Base-by-base conservation (phyloP, 805 yeast genomes). In the Jamesozyma gamospora region DNA sequence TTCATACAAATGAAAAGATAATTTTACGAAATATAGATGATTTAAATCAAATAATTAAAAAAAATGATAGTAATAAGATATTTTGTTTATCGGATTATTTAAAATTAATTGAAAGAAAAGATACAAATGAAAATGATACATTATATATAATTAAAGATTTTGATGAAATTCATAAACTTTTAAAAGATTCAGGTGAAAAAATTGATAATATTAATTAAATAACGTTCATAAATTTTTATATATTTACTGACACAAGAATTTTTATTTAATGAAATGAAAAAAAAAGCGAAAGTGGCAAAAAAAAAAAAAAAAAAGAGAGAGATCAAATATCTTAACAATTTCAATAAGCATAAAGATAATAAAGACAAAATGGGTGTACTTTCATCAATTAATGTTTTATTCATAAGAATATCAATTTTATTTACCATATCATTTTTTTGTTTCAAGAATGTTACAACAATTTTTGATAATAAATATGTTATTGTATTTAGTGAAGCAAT, bases 401-500 rank as follows among this genome's bases (percentile, higher is more conserved):
- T 72, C 42, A 40, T 65, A 24, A 69, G 82, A 46, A 65, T 70
- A 12, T 62, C 67, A 9, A 64, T 69, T 30, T 63, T 75, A 24
- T 52, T 69, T 15, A 55, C 67, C 6, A 44, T 71, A 2, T 55
- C 79, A 1, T 75, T 67, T 51, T 61, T 62, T 40, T 55, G 75
- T 30, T 55, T 70, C 39, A 74, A 69, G 43, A 71, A 72, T 51
- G 74, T 79, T 2, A 51, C 59, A n/a, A 39, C 51, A 4, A 45
- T 78, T 16, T 48, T 70, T 16, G 65, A 65, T 13, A 62, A 72
- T 35, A 69, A 74, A 19, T 67, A 74, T 36, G 60, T 71, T 11
- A 38, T 74, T n/a, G 64, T 77, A 10, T 56, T 78, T 34, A 76
- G 80, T 1, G 72, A 72, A 48, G 79, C 85, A 6, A 73, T 78